Evolutionary conservation across 192 early-diverging fungal genomes (phyloP).

Genomic region (Linnemannia exigua): DNA sequence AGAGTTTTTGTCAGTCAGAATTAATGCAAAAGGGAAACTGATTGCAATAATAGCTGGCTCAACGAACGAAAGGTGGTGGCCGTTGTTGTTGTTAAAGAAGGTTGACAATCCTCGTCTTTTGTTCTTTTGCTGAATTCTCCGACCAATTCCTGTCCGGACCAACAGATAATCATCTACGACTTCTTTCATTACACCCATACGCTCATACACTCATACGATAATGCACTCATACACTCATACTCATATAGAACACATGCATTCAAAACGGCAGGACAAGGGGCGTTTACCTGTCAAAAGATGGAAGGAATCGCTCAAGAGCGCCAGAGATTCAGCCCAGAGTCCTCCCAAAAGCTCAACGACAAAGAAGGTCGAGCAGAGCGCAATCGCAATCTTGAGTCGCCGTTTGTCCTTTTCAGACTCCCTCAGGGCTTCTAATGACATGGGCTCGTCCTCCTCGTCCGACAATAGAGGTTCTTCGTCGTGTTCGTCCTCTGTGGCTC

Average conservation of each 20-base stretch:
- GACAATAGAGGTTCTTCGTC: neutral
- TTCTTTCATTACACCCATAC: too few species aligned
- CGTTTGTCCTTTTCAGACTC: conserved; percentile 48
- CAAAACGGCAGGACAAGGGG: neutral
- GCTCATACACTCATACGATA: too few species aligned
- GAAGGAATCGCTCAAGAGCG: conserved; percentile 83
- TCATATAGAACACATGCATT: too few species aligned
- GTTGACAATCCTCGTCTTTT: neutral
- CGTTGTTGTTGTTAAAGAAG: neutral
- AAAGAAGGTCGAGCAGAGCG: conserved; percentile 74
- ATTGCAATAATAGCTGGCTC: neutral
- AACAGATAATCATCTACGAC: neutral
- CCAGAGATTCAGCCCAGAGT: conserved; percentile 73
- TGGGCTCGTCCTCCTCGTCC: conserved; percentile 26
- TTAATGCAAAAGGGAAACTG: neutral
- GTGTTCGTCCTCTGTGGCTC: neutral
- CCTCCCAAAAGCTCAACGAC: conserved; percentile 74
- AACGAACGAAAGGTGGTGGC: neutral
- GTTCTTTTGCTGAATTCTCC: neutral
- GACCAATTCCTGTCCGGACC: neutral
- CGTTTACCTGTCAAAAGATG: conserved; percentile 75
- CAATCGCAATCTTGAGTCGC: conserved; percentile 69
- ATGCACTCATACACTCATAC: too few species aligned
- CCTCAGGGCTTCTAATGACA: conserved; percentile 23
- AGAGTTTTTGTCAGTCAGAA: neutral